A percentile compares a stretch with the other conserved stretches of the same genome.
These are phyloP conservation scores for Pyronema omphalodes DNA, from an alignment of 495 filamentous ascomycete genomes.

Conservation along the genomic window DNA sequence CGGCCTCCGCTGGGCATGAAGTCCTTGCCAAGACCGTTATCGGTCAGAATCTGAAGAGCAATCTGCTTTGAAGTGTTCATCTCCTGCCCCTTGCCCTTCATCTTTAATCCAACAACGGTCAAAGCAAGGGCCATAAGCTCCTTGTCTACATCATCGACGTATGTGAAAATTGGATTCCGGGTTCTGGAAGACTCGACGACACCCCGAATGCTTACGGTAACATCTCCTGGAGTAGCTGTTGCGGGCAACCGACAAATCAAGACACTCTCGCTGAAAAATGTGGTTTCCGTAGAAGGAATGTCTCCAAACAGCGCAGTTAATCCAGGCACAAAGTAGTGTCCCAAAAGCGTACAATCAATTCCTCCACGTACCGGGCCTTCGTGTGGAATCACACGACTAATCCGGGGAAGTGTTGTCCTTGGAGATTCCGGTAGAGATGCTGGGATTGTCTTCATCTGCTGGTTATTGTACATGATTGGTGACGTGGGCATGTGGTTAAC, in stretches of 20 bases:
- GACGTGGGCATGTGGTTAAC: constrained; percentile 45
- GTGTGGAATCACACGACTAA: constrained; percentile 16
- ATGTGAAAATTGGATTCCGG: constrained; percentile 44
- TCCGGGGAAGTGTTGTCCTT: neutral
- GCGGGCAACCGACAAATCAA: constrained; percentile 76
- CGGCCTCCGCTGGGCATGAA: neutral
- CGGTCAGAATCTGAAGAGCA: constrained; percentile 1
- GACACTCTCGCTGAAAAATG: constrained; percentile 62
- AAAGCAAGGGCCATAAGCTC: constrained; percentile 47
- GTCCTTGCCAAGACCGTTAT: constrained; percentile 1
- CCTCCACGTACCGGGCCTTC: constrained; percentile 69
- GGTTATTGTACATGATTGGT: constrained; percentile 36
- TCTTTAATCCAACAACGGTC: constrained; percentile 37
- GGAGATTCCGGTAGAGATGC: too few relatives aligned
- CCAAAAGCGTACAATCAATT: constrained; percentile 67
- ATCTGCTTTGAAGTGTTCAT: constrained; percentile 5
- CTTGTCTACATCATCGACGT: constrained; percentile 60
- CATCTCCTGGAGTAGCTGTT: constrained; percentile 44
- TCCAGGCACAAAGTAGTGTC: constrained; percentile 58
- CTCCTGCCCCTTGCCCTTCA: constrained; percentile 25
- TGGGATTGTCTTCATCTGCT: constrained; percentile 23
- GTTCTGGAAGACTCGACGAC: constrained; percentile 26
- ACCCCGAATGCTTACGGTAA: constrained; percentile 35
- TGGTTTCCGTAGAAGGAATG: constrained; percentile 54
- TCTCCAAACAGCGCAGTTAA: constrained; percentile 79